Evolutionary conservation across 768 basidiomycete species (phyloP).

Genomic region (Boletus sp.): DNA sequence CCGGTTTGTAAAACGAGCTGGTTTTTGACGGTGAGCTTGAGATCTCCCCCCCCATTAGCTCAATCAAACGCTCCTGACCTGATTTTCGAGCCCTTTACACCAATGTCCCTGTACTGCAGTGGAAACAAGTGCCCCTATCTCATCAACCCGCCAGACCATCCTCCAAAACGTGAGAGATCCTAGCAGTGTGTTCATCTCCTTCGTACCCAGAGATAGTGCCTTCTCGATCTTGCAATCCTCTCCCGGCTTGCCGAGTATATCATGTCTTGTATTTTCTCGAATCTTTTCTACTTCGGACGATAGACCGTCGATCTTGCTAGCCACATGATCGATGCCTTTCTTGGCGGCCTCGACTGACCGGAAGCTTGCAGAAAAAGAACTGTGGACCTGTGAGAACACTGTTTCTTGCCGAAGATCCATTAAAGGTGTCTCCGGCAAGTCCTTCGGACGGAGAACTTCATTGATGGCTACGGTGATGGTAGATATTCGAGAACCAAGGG

Average conservation of each 20-base stretch:
- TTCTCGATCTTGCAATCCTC: slow-evolving; percentile 20
- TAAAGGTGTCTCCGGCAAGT: slow-evolving; percentile 5
- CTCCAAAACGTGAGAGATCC: slow-evolving; percentile 38
- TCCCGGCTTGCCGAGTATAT: slow-evolving; percentile 37
- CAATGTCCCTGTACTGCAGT: slow-evolving; percentile 33
- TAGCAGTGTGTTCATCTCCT: slow-evolving; percentile 30
- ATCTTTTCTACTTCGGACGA: slow-evolving; percentile 38
- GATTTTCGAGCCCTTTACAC: slow-evolving; percentile 48
- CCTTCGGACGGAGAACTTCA: slow-evolving; percentile 10
- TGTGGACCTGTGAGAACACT: slow-evolving; percentile 37
- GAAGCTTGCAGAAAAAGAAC: slow-evolving; percentile 39
- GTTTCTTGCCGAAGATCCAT: slow-evolving; percentile 34
- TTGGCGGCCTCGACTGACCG: slow-evolving; percentile 29
- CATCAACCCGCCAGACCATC: slow-evolving; percentile 40
- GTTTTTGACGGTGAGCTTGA: neutral
- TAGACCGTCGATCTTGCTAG: slow-evolving; percentile 35
- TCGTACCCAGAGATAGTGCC: slow-evolving; percentile 29
- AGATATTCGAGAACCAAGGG: slow-evolving; percentile 56
- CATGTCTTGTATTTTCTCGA: slow-evolving; percentile 33
- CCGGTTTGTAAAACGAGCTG: slow-evolving; percentile 69
- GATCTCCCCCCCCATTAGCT: neutral
- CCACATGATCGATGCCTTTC: slow-evolving; percentile 36
- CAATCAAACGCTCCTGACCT: slow-evolving; percentile 33
- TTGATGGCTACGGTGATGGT: slow-evolving; percentile 41
- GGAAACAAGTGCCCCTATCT: slow-evolving; percentile 34